Percentiles rank a stretch among this genome's conserved stretches.
Evolutionary conservation across 352 stramenopile species (phyloP).

Genomic region (Pythium rhizo-oryzae): DNA sequence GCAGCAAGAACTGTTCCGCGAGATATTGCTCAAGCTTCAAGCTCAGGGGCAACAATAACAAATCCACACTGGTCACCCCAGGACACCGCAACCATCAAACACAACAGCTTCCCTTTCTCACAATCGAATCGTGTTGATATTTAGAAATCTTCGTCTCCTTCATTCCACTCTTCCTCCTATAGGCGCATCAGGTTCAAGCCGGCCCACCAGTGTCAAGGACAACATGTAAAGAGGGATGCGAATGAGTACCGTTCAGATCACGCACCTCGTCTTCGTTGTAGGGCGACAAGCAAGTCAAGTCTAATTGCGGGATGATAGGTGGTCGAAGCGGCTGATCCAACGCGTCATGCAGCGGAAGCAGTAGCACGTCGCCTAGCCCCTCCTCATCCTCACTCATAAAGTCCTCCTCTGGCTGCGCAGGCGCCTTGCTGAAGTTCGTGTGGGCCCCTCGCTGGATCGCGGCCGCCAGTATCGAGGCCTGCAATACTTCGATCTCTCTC

Average conservation of each 20-base stretch:
- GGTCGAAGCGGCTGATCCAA: constrained; percentile 24
- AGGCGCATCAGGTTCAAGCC: neutral
- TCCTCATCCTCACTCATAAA: constrained; percentile 4
- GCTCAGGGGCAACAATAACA: neutral
- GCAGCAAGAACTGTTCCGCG: constrained; percentile 67
- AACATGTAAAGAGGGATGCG: neutral
- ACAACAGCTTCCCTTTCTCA: neutral
- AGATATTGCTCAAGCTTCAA: constrained; percentile 53
- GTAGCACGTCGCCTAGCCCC: constrained; percentile 19
- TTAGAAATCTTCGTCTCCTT: constrained; percentile 38
- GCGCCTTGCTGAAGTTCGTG: neutral
- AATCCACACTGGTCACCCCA: neutral
- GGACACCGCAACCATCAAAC: neutral
- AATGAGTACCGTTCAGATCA: neutral
- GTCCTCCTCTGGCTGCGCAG: constrained; percentile 19
- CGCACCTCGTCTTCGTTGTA: constrained; percentile 54
- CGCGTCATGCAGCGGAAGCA: constrained; percentile 15
- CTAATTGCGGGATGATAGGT: constrained; percentile 46
- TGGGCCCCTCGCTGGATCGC: constrained; percentile 7
- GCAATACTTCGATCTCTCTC: constrained; percentile 52
- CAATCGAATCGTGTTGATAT: neutral
- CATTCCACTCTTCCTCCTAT: constrained; percentile 44
- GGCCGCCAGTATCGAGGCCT: constrained; percentile 33
- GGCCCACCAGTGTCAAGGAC: neutral
- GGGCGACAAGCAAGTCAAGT: constrained; percentile 47